Conservation (phyloP, 139 green algal species). For the Volvox reticuliferus region DNA sequence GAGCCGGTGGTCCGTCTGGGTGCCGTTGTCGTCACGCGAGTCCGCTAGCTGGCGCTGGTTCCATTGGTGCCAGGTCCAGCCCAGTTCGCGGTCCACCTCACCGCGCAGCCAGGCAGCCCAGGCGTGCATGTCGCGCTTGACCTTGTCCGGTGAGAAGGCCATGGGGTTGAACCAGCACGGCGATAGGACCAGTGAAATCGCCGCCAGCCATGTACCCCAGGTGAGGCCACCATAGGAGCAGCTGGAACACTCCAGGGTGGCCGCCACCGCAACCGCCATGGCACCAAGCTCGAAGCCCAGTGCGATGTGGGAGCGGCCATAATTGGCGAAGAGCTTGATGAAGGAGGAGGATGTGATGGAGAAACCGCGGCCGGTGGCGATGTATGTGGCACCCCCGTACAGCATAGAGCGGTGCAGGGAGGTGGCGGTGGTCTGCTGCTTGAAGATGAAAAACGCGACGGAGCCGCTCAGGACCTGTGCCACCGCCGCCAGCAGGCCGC, state of each 20-base stretch:
- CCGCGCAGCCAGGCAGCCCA: conserved; percentile 52
- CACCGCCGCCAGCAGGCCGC: conserved; percentile 48
- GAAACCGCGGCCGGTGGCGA: conserved; percentile 83
- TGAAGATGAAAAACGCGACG: conserved; percentile 81
- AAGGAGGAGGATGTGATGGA: conserved; percentile 80
- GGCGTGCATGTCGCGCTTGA: conserved; percentile 46
- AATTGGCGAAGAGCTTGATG: conserved; percentile 72
- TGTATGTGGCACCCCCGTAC: conserved; percentile 84
- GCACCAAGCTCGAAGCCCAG: conserved; percentile 72
- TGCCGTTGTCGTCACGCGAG: conserved; percentile 48
- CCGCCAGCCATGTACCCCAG: conserved; percentile 81
- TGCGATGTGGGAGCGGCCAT: conserved; percentile 80
- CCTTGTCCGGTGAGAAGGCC: conserved; percentile 48
- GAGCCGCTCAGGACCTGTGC: conserved; percentile 64
- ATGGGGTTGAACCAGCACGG: conserved; percentile 81
- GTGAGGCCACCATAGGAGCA: conserved; percentile 54
- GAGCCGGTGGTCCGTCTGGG: conserved; percentile 46
- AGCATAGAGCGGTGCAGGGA: conserved; percentile 75
- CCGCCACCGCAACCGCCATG: conserved; percentile 27
- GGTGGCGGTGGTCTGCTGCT: conserved; percentile 74
- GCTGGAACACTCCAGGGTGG: conserved; percentile 26
- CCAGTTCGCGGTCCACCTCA: conserved; percentile 58
- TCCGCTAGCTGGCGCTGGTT: conserved; percentile 54
- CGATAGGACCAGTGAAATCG: conserved; percentile 71
- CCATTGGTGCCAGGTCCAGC: conserved; percentile 58